Percentiles rank a stretch among this genome's conserved stretches.
These are phyloP conservation scores for Mycena vulgaris DNA, from an alignment of 768 basidiomycete genomes.

Conservation along the genomic window DNA sequence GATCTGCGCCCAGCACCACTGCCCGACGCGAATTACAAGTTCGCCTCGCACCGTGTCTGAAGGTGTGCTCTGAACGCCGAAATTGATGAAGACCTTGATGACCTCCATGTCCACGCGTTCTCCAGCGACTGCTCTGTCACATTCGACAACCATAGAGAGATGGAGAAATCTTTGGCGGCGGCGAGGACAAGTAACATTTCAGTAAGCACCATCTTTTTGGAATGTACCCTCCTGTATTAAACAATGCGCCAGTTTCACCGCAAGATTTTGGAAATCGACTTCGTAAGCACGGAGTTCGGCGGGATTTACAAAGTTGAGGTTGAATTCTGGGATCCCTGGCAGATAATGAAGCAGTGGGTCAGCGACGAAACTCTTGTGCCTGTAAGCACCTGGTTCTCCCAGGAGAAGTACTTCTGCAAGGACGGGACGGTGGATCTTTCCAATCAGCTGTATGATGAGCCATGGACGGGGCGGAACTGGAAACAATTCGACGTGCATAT, in stretches of 20 bases:
- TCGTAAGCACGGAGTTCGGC: conserved; percentile 14
- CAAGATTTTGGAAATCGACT: conserved; percentile 19
- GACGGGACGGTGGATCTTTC: conserved; percentile 12
- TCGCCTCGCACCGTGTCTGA: conserved; percentile 7
- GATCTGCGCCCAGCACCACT: conserved; percentile 24
- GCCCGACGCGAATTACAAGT: conserved; percentile 21
- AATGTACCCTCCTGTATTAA: neutral
- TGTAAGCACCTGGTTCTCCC: conserved; percentile 34
- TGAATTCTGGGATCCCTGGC: conserved; percentile 39
- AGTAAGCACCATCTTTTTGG: conserved; percentile 9
- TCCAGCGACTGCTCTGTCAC: conserved; percentile 1
- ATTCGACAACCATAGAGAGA: conserved; percentile 27
- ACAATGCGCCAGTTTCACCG: conserved; percentile 38
- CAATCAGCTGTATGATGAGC: conserved; percentile 5
- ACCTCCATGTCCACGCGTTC: neutral
- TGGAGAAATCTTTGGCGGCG: conserved; percentile 17
- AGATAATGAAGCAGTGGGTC: conserved; percentile 29
- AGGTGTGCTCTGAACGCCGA: conserved; percentile 8
- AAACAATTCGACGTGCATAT: neutral
- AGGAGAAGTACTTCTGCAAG: conserved; percentile 30
- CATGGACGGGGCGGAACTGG: neutral
- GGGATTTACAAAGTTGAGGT: conserved; percentile 29
- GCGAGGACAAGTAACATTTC: conserved; percentile 25
- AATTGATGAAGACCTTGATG: conserved; percentile 29
- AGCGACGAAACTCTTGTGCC: conserved; percentile 26